Percentiles rank a stretch among this genome's conserved stretches.
phyloP scores from a whole-genome alignment of 768 basidiomycete species.

The Roridomyces roridus region DNA sequence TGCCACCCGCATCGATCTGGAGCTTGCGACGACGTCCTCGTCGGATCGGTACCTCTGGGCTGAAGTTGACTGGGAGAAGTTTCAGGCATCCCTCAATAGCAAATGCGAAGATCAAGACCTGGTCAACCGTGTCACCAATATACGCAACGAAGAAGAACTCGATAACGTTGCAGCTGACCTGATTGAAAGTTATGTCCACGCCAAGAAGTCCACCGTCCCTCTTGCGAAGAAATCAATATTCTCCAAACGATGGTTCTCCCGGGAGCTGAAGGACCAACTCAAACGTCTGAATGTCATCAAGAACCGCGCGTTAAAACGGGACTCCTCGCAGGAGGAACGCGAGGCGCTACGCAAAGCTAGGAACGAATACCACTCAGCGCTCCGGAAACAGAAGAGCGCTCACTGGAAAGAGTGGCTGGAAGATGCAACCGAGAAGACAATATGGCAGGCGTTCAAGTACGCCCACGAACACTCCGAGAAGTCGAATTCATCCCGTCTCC shows the following conservation, averaged over 20 bases:
- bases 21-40: too few relatives aligned
- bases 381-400: conserved; percentile 3
- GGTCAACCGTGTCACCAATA: too few relatives aligned
- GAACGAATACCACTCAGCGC: background rate
- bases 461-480: conserved; percentile 13
- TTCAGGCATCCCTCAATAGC: too few relatives aligned
- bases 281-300: background rate
- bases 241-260: conserved; percentile 37
- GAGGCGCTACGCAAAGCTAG: background rate
- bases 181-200: background rate
- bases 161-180: background rate
- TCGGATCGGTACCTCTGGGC: too few relatives aligned
- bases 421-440: background rate
- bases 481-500: conserved; percentile 21
- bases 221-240: conserved; percentile 18
- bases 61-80: too few relatives aligned
- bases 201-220: conserved; percentile 22
- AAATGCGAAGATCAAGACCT: too few relatives aligned
- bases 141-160: too few relatives aligned
- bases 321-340: conserved; percentile 4
- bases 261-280: background rate
- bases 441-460: conserved; percentile 24
- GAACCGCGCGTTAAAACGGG: background rate
- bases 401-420: conserved; percentile 21
- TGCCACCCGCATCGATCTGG: too few relatives aligned